Percentiles rank a stretch among this genome's conserved stretches.
Evolutionary conservation across 2,329 filamentous ascomycete genomes (phyloP).

Genomic region (Phyllosticta citribraziliensis): DNA sequence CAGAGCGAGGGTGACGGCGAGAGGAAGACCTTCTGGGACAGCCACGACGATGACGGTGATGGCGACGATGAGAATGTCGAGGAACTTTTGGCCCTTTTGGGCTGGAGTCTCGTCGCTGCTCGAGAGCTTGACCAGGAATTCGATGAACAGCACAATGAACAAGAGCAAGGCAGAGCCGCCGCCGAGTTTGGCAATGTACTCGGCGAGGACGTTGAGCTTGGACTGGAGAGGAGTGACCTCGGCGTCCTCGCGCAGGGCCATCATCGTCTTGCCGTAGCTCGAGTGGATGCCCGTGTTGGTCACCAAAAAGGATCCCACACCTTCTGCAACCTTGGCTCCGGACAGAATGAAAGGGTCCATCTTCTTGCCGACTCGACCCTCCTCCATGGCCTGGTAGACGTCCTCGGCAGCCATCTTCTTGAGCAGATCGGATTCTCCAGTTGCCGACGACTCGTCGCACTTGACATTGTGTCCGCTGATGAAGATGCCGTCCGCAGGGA

Average conservation of each 20-base stretch:
- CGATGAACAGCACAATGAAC: conserved; percentile 77
- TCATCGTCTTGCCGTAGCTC: conserved; percentile 66
- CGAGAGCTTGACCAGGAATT: conserved; percentile 64
- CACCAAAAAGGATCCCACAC: conserved; percentile 65
- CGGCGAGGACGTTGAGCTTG: conserved; percentile 67
- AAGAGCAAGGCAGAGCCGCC: conserved; percentile 68
- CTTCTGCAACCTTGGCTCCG: conserved; percentile 67
- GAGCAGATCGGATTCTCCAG: conserved; percentile 64
- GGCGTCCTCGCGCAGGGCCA: conserved; percentile 66
- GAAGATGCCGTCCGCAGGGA: conserved; percentile 63
- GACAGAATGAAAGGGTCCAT: conserved; percentile 82
- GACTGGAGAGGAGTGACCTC: conserved; percentile 71
- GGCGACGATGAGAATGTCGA: conserved; percentile 54
- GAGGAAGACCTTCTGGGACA: conserved; percentile 55
- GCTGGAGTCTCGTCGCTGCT: conserved; percentile 45
- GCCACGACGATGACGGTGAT: conserved; percentile 61
- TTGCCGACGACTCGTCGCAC: conserved; percentile 66
- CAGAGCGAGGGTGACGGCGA: conserved; percentile 58
- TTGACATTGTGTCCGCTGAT: conserved; percentile 58
- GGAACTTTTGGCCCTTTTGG: conserved; percentile 61
- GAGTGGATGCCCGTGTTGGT: conserved; percentile 66
- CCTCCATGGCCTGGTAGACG: conserved; percentile 55
- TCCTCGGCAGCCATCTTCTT: conserved; percentile 57
- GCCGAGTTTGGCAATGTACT: conserved; percentile 69
- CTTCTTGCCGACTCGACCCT: conserved; percentile 52